Evolutionary conservation across 345 rosid genomes (phyloP).

Genomic region (Anacardium occidentale): DNA sequence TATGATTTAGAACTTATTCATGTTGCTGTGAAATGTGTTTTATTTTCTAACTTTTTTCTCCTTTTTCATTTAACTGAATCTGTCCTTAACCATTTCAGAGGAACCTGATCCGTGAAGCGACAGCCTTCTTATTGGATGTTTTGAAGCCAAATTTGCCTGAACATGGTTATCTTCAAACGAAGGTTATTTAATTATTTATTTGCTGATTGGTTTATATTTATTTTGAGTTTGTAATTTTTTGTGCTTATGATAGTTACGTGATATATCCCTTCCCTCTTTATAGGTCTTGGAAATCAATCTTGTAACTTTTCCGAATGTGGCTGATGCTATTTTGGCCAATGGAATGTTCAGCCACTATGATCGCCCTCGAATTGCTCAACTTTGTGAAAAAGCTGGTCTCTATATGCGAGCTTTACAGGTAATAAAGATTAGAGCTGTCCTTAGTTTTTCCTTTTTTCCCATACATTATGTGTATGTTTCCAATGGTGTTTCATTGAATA

Average conservation of each 20-base stretch:
- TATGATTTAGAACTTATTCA: background rate
- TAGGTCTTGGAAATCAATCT: slow-evolving; percentile 98
- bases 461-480: background rate
- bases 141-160: slow-evolving; percentile 94
- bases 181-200: slow-evolving; percentile 45
- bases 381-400: slow-evolving; percentile 99
- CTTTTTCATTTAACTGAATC: slow-evolving; percentile 1
- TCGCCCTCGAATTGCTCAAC: slow-evolving; percentile 94
- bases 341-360: slow-evolving; percentile 99
- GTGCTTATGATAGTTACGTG: slow-evolving; percentile 11
- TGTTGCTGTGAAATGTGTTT: background rate
- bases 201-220: background rate
- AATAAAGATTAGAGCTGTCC: slow-evolving; percentile 20
- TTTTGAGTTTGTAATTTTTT: slow-evolving; percentile 2
- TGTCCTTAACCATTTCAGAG: slow-evolving; percentile 45
- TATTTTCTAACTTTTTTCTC: no score
- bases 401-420: slow-evolving; percentile 89
- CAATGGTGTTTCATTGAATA: slow-evolving; percentile 4
- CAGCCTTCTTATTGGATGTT: slow-evolving; percentile 95
- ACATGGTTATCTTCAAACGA: slow-evolving; percentile 85
- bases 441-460: slow-evolving; percentile 4
- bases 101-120: slow-evolving; percentile 96
- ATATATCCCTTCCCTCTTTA: slow-evolving; percentile 16
- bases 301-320: slow-evolving; percentile 96
- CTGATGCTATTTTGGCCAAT: slow-evolving; percentile 96